Evolutionary conservation across 257 asterid genomes (phyloP).

Genomic region (Leonotis leonurus): DNA sequence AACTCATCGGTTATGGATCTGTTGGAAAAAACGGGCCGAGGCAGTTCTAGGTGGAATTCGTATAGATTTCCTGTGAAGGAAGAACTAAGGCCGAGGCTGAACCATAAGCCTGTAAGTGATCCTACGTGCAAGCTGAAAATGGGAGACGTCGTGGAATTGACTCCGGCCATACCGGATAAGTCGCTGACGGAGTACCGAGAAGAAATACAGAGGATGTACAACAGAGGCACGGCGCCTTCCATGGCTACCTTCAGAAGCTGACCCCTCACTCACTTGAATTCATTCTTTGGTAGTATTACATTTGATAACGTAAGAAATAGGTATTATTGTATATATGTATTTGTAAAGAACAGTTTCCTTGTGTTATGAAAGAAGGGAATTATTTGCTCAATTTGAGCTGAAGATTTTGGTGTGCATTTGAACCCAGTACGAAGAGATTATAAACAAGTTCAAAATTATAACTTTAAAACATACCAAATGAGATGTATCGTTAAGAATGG

Average conservation of each 20-base stretch:
- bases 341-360: slow-evolving; percentile 33
- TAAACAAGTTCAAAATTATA: too few species aligned
- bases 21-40: slow-evolving; percentile 58
- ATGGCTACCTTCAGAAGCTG: slow-evolving; percentile 50
- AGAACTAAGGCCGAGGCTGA: slow-evolving; percentile 78
- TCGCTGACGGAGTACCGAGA: slow-evolving; percentile 71
- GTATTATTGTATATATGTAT: slow-evolving; percentile 42
- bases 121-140: slow-evolving; percentile 69
- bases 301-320: neutral
- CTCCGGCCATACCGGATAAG: slow-evolving; percentile 81
- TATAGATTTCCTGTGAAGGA: slow-evolving; percentile 68
- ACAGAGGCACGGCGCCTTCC: slow-evolving; percentile 38
- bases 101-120: slow-evolving; percentile 58
- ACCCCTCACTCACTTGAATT: slow-evolving; percentile 26
- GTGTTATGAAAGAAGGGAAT: slow-evolving; percentile 14
- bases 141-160: slow-evolving; percentile 93
- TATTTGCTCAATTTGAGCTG: too few species aligned
- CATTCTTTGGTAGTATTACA: slow-evolving; percentile 18
- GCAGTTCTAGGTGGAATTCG: slow-evolving; percentile 51
- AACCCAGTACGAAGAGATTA: too few species aligned
- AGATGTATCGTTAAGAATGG: too few species aligned
- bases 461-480: too few species aligned
- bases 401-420: too few species aligned
- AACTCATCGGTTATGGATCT: slow-evolving; percentile 73
- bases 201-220: slow-evolving; percentile 91